phyloP scores from a whole-genome alignment of 768 basidiomycete species.

The Pisolithus tinctorius region DNA sequence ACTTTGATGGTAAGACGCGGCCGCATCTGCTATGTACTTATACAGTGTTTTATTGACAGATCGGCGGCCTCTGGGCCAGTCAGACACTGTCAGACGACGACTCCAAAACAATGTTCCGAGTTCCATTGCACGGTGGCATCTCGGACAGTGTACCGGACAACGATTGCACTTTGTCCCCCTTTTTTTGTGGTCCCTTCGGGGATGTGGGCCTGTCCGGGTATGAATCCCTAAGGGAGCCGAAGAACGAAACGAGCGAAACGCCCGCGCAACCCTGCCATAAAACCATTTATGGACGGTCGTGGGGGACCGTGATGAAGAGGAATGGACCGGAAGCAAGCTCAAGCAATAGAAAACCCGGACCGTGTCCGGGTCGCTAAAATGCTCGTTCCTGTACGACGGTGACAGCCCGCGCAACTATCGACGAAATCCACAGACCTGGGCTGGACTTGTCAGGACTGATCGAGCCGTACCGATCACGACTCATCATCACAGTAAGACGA shows the following conservation, averaged over 20 bases:
- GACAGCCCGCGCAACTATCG: background rate
- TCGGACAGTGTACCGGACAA: background rate
- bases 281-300: background rate
- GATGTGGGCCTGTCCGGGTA: background rate
- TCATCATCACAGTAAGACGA: background rate
- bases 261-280: background rate
- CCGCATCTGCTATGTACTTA: slow-evolving; percentile 1
- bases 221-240: background rate
- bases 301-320: too few relatives aligned
- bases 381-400: too few relatives aligned
- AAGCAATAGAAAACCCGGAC: too few relatives aligned
- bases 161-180: background rate
- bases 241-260: background rate
- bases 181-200: background rate
- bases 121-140: background rate
- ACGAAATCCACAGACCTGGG: background rate
- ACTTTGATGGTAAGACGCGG: background rate
- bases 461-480: background rate
- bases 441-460: background rate
- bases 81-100: background rate
- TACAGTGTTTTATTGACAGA: background rate
- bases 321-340: too few relatives aligned
- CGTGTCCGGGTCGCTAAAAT: too few relatives aligned
- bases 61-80: background rate
- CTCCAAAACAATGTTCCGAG: background rate